phyloP scores from a whole-genome alignment of 768 basidiomycete species.

The Gymnopilus junonius region DNA sequence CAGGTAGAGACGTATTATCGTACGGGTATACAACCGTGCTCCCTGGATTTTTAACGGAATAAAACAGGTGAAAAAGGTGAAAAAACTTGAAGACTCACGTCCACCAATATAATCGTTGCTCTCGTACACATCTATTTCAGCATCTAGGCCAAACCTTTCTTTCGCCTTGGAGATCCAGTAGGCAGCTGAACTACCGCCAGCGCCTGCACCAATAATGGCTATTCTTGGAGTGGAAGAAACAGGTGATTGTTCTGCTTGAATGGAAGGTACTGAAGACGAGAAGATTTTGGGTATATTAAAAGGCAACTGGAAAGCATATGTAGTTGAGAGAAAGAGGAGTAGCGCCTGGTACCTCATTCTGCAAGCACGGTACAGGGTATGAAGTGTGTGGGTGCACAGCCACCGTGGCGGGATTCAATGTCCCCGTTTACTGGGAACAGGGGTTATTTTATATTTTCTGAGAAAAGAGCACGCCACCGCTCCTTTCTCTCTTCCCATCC shows the following conservation, averaged over 20 bases:
- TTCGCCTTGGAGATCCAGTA: slow-evolving; percentile 85
- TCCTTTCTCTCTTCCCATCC: not conserved
- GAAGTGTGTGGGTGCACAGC: slow-evolving; percentile 5
- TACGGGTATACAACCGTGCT: slow-evolving; percentile 81
- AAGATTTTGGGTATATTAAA: slow-evolving; percentile 61
- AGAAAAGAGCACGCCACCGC: not conserved
- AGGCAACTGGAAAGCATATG: slow-evolving; percentile 50
- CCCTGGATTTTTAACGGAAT: slow-evolving; percentile 46
- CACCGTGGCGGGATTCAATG: not conserved
- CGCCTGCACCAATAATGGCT: slow-evolving; percentile 91
- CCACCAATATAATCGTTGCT: slow-evolving; percentile 78
- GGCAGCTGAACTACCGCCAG: slow-evolving; percentile 82
- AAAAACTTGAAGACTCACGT: slow-evolving; percentile 54
- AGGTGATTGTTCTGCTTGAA: slow-evolving; percentile 15
- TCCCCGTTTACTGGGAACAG: slow-evolving; percentile 2
- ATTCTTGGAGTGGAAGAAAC: slow-evolving; percentile 52
- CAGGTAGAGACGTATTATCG: slow-evolving; percentile 55
- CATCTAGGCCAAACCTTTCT: slow-evolving; percentile 65
- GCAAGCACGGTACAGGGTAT: not conserved
- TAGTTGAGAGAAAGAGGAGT: slow-evolving; percentile 35
- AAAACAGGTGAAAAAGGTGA: slow-evolving; percentile 4
- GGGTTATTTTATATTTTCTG: not conserved
- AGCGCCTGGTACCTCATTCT: slow-evolving; percentile 28
- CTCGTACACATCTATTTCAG: slow-evolving; percentile 88
- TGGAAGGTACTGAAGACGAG: slow-evolving; percentile 34